Evolutionary conservation across 768 basidiomycete genomes (phyloP).

Genomic region (Mrakia frigida): DNA sequence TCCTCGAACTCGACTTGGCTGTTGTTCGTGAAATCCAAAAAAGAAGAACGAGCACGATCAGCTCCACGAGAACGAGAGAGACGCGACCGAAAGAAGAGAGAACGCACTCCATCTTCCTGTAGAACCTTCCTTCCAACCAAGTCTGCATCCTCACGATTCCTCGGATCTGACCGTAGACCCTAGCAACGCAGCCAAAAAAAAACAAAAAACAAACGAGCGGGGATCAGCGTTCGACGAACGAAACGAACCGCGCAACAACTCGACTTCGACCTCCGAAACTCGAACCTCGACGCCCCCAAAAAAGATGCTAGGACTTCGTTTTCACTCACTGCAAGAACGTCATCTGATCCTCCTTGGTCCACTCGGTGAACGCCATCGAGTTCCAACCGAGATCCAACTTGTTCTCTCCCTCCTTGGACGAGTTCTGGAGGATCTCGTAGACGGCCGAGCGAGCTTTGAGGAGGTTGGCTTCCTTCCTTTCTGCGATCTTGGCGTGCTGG

Average conservation of each 20-base stretch:
- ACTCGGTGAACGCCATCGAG: background rate
- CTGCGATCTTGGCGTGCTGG: background rate
- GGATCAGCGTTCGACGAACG: too few relatives aligned
- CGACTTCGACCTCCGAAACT: too few relatives aligned
- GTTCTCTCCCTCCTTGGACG: background rate
- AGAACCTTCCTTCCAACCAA: background rate
- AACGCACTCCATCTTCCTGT: background rate
- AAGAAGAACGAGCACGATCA: background rate
- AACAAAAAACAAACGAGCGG: background rate
- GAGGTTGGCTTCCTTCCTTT: slow-evolving; percentile 4
- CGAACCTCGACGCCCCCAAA: too few relatives aligned
- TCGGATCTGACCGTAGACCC: background rate
- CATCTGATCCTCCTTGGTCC: slow-evolving; percentile 2
- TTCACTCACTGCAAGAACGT: background rate
- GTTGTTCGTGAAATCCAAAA: background rate
- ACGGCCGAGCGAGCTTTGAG: slow-evolving; percentile 3
- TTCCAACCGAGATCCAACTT: slow-evolving; percentile 8
- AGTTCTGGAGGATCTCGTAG: slow-evolving; percentile 11
- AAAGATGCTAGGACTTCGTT: too few relatives aligned
- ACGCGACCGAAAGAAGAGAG: background rate
- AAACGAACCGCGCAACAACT: too few relatives aligned
- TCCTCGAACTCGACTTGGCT: background rate
- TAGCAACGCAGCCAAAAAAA: background rate
- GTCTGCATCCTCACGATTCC: background rate
- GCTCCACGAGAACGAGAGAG: background rate